Base-by-base conservation (phyloP, 495 filamentous ascomycete genomes). In the Trichocladium uniseriatum region DNA sequence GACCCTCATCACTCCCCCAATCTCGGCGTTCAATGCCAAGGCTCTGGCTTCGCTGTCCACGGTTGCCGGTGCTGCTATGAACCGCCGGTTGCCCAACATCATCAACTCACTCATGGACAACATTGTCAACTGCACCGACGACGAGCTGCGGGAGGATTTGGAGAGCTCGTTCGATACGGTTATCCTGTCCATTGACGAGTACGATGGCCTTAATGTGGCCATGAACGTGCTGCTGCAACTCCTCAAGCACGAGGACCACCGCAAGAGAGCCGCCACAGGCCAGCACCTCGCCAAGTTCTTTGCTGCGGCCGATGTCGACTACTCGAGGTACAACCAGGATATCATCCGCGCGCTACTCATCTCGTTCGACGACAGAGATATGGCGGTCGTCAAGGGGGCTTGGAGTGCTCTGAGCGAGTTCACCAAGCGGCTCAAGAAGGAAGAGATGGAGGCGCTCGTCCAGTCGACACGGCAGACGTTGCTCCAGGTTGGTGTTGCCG, bases 381-480 rank as follows among this genome's bases (percentile, higher is more conserved):
- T 64, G 53, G 80, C 83, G 10, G 92, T 97, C 10, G 86, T 97
- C 52, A 96, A 92, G 72, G 79, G 88, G 22, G 85, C 90, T 15
- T 97, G 94, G 92, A 77, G 79, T 31, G 92, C 94, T 15, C 77
- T 97, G 37, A 89, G 73, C 57, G 87, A 85, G 55, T 79, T 98
- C 55, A 95, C 88, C 18, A 86, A 87, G 62, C 81, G 77, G 58
- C 76, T 98, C 52, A 86, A 84, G 62, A 98, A 98, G 63, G 92
- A 98, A 66, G 92, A 97, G 67, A 97, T 98, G 92, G 92, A 98
- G 62, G 78, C 84, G 0, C 70, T 98, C n/a, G 89, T 91, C 8
- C 71, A 79, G 52, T 89, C 91, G 5, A 94, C 91, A 1, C 80
- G 90, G 31, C 83, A 90, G 59, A 78, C 86, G 1, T 70, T 98